Base-by-base conservation (phyloP, 768 basidiomycete species). In the Mycena alexandri region DNA sequence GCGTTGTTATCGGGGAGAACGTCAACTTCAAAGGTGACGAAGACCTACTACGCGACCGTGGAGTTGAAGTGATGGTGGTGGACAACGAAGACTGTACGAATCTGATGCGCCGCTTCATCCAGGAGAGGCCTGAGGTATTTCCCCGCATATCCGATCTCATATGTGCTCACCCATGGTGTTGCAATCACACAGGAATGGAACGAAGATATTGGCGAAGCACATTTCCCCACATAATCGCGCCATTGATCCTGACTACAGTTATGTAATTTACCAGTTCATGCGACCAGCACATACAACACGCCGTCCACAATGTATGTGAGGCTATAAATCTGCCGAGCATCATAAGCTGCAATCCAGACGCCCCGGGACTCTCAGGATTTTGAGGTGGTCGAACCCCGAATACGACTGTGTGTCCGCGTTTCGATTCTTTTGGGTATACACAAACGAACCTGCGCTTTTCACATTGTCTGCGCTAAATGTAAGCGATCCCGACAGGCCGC, bases 1-100 rank as follows among this genome's bases (percentile, higher is more conserved):
- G 89, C 8, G 85, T 90, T 10, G 89, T 92, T 13, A 86, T 91
- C 52, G 89, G 89, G 19, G 90, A 91, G 74, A 89, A 90, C 68
- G 51, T 67, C 19, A 90, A 81, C 42, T 88, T 85, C 70, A 67
- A 83, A 17, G 88, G 87, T 11, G 84, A 81, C 1, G 90, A 91
- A 69, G 81, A 85, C 21, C 77, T 89, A 21, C 79, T 92, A 17
- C 81, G 79, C 42, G 75, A 73, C 16, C 77, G 81, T 21, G 89
- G 89, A 3, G 86, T 90, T 21, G 85, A 92, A 67, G 82, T 88
- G 29, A 68, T 84, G 46, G 81, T 87, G 41, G 44, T 86, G 36
- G 80, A 88, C 61, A 77, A 88, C 56, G 69, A 79, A 8, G 82
- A 83, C 25, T 89, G 89, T 75, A 86, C 84, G 71, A 77, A 76